Evolutionary conservation across 1,139 yeast species (phyloP).

Genomic region (Saccharomyces uvarum): DNA sequence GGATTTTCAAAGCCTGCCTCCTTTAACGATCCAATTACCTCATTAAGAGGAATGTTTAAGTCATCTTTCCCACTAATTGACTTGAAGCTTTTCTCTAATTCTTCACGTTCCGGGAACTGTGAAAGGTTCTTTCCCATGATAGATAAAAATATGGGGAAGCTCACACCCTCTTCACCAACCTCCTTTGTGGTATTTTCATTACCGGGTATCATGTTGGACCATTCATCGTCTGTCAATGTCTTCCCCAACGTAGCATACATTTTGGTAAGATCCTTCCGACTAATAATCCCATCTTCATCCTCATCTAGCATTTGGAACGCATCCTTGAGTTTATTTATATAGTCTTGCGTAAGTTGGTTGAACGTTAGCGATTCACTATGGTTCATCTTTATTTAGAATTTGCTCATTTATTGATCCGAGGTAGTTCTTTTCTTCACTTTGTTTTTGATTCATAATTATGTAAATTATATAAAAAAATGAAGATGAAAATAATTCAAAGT

Average conservation of each 20-base stretch:
- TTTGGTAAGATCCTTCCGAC: conserved; percentile 50
- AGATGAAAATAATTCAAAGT: not conserved
- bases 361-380: conserved; percentile 25
- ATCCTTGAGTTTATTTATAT: conserved; percentile 41
- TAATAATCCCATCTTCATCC: conserved; percentile 66
- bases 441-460: not conserved
- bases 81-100: conserved; percentile 55
- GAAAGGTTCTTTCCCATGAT: conserved; percentile 56
- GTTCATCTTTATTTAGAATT: conserved; percentile 15
- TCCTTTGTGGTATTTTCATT: conserved; percentile 13
- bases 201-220: conserved; percentile 42
- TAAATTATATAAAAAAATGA: not conserved
- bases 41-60: conserved; percentile 39
- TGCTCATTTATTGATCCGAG: not conserved
- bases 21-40: conserved; percentile 45
- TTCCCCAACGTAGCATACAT: conserved; percentile 49
- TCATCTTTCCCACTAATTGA: conserved; percentile 45
- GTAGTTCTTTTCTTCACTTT: not conserved
- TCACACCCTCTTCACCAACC: conserved; percentile 37
- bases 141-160: conserved; percentile 64
- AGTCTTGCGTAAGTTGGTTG: conserved; percentile 29
- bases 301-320: conserved; percentile 68
- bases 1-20: conserved; percentile 44
- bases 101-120: conserved; percentile 52
- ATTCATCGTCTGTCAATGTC: conserved; percentile 35